phyloP scores from a whole-genome alignment of 1,284 basidiomycete genomes.

The Boletus mariae region DNA sequence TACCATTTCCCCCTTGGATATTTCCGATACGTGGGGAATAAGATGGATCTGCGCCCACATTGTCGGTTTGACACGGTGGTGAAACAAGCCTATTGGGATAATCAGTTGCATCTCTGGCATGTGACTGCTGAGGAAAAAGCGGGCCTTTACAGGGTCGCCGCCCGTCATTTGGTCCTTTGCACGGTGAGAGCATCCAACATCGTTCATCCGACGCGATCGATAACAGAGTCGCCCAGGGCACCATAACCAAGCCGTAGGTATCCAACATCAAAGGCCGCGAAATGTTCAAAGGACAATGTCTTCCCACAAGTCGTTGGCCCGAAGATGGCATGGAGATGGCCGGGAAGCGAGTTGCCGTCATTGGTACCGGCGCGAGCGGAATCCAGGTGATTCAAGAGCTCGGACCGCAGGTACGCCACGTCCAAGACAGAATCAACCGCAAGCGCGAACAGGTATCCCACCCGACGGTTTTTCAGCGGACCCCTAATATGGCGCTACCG shows the following conservation, averaged over 20 bases:
- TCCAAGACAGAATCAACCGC: background rate
- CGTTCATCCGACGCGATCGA: too few relatives aligned
- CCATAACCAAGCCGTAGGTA: constrained; percentile 6
- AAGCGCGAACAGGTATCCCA: constrained; percentile 6
- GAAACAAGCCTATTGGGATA: constrained; percentile 16
- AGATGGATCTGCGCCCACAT: constrained; percentile 12
- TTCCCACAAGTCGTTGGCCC: constrained; percentile 15
- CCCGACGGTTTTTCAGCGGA: constrained; percentile 20
- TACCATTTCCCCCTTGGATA: constrained; percentile 4
- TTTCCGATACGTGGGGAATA: constrained; percentile 15
- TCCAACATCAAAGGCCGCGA: constrained; percentile 13
- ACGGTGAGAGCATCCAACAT: too few relatives aligned
- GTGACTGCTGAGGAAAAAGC: constrained; percentile 9
- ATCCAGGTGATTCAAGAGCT: constrained; percentile 17
- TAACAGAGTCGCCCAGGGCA: constrained; percentile 6
- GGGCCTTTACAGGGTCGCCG: constrained; percentile 1
- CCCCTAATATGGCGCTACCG: constrained; percentile 17
- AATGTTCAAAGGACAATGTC: constrained; percentile 9
- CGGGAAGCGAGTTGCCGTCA: constrained; percentile 12
- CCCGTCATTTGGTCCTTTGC: constrained; percentile 1
- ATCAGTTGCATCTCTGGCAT: constrained; percentile 14
- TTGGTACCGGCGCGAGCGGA: constrained; percentile 17
- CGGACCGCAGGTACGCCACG: constrained; percentile 9
- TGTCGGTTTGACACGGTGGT: constrained; percentile 16
- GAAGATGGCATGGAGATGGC: constrained; percentile 7